phyloP scores from a whole-genome alignment of 148 eudicot species.

The Cornus controversa region DNA sequence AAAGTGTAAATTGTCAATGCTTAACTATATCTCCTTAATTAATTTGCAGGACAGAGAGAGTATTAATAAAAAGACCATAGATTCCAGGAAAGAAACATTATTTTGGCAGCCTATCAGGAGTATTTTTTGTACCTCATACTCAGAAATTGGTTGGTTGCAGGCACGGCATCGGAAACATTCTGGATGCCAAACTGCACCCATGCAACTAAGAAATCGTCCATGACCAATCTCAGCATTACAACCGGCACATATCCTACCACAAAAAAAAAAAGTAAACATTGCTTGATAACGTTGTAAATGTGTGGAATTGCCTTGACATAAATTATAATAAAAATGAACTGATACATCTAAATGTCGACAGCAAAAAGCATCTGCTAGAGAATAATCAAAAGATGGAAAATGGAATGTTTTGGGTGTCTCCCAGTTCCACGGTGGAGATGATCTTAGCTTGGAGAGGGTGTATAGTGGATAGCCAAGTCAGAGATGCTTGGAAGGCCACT shows the following conservation, averaged over 20 bases:
- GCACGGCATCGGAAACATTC: constrained; percentile 80
- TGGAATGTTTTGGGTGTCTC: too few species aligned
- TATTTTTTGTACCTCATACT: constrained; percentile 52
- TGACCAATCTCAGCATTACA: constrained; percentile 73
- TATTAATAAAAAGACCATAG: neutral
- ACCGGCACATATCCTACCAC: constrained; percentile 72
- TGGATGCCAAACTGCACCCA: constrained; percentile 88
- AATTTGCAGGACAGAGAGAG: neutral
- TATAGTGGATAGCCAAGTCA: too few species aligned
- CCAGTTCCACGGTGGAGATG: too few species aligned
- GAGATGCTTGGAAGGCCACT: too few species aligned
- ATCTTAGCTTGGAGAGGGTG: too few species aligned
- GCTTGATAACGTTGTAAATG: neutral
- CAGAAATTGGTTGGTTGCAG: constrained; percentile 70
- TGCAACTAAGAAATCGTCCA: constrained; percentile 76
- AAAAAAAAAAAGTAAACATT: constrained; percentile 2
- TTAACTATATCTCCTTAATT: neutral
- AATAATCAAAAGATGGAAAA: too few species aligned
- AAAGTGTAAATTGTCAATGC: neutral
- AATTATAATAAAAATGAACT: neutral
- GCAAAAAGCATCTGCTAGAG: too few species aligned
- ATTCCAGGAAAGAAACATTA: neutral
- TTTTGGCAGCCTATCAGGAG: constrained; percentile 5
- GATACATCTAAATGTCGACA: neutral
- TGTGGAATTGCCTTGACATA: neutral